Conservation (phyloP, 352 stramenopile species). For the Elongisporangium senticosum region DNA sequence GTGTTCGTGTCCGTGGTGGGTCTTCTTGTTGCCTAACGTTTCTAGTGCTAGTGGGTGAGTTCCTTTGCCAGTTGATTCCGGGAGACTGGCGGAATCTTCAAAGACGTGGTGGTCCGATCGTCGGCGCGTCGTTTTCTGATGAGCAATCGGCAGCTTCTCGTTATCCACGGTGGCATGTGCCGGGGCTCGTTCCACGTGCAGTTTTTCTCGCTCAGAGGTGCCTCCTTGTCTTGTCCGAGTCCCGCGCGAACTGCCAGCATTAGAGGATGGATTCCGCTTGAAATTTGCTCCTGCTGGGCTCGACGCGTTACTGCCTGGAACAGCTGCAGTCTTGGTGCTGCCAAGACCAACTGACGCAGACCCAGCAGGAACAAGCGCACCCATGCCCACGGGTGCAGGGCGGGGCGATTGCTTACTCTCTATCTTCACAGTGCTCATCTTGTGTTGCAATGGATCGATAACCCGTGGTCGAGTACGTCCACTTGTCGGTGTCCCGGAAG, state of each 20-base stretch:
- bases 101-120: slow-evolving; percentile 42
- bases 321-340: slow-evolving; percentile 12
- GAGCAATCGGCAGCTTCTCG: slow-evolving; percentile 37
- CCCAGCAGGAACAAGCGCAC: slow-evolving; percentile 14
- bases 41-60: slow-evolving; percentile 13
- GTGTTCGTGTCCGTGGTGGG: slow-evolving; percentile 13
- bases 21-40: slow-evolving; percentile 18
- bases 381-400: slow-evolving; percentile 13
- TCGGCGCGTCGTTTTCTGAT: slow-evolving; percentile 32
- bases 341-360: slow-evolving; percentile 8
- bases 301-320: neutral
- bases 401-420: slow-evolving; percentile 41
- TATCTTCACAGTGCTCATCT: slow-evolving; percentile 19
- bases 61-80: slow-evolving; percentile 15
- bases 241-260: slow-evolving; percentile 10
- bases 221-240: slow-evolving; percentile 17
- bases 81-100: slow-evolving; percentile 11
- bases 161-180: slow-evolving; percentile 31
- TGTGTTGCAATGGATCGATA: slow-evolving; percentile 44
- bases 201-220: slow-evolving; percentile 21
- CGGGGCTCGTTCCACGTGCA: slow-evolving; percentile 36
- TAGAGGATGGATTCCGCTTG: slow-evolving; percentile 49
- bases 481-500: slow-evolving; percentile 25
- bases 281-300: slow-evolving; percentile 22
- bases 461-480: slow-evolving; percentile 30